Percentiles rank a stretch among this genome's conserved stretches.
These are phyloP conservation scores for Verticillium nonalfalfae DNA, from an alignment of 2,329 filamentous ascomycete genomes.

Conservation along the genomic window DNA sequence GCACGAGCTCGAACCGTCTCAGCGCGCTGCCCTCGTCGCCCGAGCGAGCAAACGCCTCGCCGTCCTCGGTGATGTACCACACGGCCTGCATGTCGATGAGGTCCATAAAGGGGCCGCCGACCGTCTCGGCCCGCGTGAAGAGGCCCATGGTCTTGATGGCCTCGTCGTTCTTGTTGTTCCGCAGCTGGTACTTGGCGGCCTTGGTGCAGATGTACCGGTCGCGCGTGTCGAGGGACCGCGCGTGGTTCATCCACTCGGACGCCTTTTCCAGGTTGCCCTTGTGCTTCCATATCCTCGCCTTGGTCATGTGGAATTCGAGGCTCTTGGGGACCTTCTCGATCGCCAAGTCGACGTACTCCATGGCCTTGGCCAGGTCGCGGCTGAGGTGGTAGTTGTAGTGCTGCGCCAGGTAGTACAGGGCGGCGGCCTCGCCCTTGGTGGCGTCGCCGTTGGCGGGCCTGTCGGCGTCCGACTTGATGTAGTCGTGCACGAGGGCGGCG, in stretches of 20 bases:
- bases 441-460: slow-evolving; percentile 36
- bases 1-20: slow-evolving; percentile 84
- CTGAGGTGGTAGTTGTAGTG: slow-evolving; percentile 93
- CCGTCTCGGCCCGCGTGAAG: slow-evolving; percentile 87
- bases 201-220: slow-evolving; percentile 99
- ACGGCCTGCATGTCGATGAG: slow-evolving; percentile 97
- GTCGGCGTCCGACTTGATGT: slow-evolving; percentile 55
- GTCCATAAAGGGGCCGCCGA: slow-evolving; percentile 82
- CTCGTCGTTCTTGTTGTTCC: slow-evolving; percentile 83
- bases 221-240: slow-evolving; percentile 76
- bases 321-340: slow-evolving; percentile 73
- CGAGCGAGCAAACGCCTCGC: slow-evolving; percentile 78
- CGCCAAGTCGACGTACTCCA: slow-evolving; percentile 76
- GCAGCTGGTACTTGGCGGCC: slow-evolving; percentile 90
- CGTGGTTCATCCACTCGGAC: slow-evolving; percentile 80
- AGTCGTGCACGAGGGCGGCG: slow-evolving; percentile 70
- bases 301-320: slow-evolving; percentile 91
- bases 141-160: slow-evolving; percentile 85
- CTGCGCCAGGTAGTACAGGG: slow-evolving; percentile 89
- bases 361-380: slow-evolving; percentile 75
- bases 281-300: slow-evolving; percentile 92
- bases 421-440: slow-evolving; percentile 65
- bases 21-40: slow-evolving; percentile 78
- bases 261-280: slow-evolving; percentile 73
- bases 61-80: slow-evolving; percentile 95